Percentiles rank a stretch among this genome's conserved stretches.
Evolutionary conservation across 768 basidiomycete species (phyloP).

Genomic region (Termitomyces sp.): DNA sequence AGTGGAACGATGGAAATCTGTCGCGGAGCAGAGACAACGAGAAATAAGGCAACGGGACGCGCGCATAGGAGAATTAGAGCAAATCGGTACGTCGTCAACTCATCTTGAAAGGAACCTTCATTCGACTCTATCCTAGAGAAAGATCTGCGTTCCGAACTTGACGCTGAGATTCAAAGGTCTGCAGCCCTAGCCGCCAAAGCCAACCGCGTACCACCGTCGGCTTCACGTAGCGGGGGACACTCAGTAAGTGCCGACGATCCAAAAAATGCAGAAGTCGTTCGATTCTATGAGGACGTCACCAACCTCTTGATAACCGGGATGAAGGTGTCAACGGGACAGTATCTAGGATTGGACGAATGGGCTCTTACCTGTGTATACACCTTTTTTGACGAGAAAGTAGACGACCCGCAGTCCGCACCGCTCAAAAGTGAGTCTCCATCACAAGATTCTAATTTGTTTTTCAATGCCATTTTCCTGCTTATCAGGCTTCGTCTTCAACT

Average conservation of each 20-base stretch:
- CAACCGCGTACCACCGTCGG: conserved; percentile 34
- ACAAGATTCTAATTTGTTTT: background rate
- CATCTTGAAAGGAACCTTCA: background rate
- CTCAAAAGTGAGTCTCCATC: conserved; percentile 32
- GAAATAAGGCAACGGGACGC: conserved; percentile 38
- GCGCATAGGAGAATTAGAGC: conserved; percentile 40
- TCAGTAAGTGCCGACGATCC: conserved; percentile 43
- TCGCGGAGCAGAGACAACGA: conserved; percentile 36
- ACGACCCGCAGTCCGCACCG: conserved; percentile 17
- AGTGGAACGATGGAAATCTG: conserved; percentile 35
- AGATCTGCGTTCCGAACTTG: conserved; percentile 48
- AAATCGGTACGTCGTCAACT: conserved; percentile 35
- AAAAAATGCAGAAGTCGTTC: conserved; percentile 54
- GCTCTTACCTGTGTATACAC: conserved; percentile 66
- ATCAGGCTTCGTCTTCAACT: conserved; percentile 58
- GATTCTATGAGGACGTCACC: conserved; percentile 83
- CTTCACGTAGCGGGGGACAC: conserved; percentile 28
- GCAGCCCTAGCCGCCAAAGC: conserved; percentile 37
- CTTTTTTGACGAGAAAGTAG: conserved; percentile 32
- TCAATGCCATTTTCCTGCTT: background rate
- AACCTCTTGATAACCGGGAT: conserved; percentile 68
- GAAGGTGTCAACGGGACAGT: conserved; percentile 33
- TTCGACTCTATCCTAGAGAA: conserved; percentile 32
- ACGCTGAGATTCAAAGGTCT: conserved; percentile 57
- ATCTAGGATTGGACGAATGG: conserved; percentile 52